Conservation (phyloP, 768 basidiomycete genomes). For the Trametopsis cervina region DNA sequence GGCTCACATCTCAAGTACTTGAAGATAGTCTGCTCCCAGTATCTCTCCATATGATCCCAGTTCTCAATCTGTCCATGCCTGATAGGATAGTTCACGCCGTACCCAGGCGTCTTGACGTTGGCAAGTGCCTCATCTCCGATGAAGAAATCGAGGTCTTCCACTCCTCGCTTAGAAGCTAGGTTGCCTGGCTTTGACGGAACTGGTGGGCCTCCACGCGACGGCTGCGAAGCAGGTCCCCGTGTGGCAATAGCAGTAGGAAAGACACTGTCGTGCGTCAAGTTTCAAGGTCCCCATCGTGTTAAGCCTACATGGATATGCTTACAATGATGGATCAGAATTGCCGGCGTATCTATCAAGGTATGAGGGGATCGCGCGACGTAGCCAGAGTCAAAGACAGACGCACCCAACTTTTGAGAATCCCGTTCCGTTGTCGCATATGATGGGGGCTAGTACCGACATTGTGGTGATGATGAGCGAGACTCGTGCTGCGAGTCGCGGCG, state of each 20-base stretch:
- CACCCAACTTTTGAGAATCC: constrained; percentile 97
- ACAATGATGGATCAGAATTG: constrained; percentile 99
- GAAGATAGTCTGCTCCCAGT: constrained; percentile 99
- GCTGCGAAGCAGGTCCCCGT: constrained; percentile 58
- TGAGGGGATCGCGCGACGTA: background rate
- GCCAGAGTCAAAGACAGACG: constrained; percentile 19
- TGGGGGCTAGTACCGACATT: constrained; percentile 87
- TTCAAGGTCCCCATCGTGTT: no score
- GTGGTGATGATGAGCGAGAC: constrained; percentile 5
- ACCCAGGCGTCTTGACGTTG: constrained; percentile 91
- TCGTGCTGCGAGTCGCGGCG: constrained; percentile 6
- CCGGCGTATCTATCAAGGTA: constrained; percentile 73
- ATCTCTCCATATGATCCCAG: constrained; percentile 98
- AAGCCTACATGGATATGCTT: constrained; percentile 30
- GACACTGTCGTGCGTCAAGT: constrained; percentile 46
- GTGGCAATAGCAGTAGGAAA: constrained; percentile 98
- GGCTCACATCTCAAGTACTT: constrained; percentile 98
- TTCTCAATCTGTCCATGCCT: constrained; percentile 97
- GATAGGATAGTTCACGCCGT: constrained; percentile 94
- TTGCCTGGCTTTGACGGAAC: constrained; percentile 83
- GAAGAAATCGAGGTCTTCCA: constrained; percentile 99
- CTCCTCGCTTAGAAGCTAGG: constrained; percentile 92
- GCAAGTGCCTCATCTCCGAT: constrained; percentile 98
- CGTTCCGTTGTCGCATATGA: constrained; percentile 97
- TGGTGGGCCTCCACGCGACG: constrained; percentile 62